phyloP scores from a whole-genome alignment of 306 rosid genomes.

The Cucumis sativus region DNA sequence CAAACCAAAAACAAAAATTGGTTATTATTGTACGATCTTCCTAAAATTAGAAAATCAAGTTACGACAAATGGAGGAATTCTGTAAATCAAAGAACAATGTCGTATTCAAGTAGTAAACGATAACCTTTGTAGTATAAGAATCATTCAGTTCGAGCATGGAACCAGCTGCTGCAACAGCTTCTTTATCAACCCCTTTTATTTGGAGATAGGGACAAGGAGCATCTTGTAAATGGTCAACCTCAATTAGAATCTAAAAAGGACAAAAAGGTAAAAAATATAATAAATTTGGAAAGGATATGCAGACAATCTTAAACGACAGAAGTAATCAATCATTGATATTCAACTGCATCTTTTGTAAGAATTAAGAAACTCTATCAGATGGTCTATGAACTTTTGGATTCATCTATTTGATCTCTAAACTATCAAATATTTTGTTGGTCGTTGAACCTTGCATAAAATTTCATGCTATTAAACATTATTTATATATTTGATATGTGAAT shows the following conservation, averaged over 20 bases:
- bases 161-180: constrained; percentile 89
- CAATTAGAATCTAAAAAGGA: constrained; percentile 54
- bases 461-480: not conserved
- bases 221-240: constrained; percentile 96
- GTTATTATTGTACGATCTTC: not conserved
- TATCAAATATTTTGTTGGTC: not conserved
- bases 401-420: not conserved
- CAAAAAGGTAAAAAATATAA: constrained; percentile 5
- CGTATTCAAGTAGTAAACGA: constrained; percentile 5
- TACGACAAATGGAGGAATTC: not conserved
- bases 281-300: not conserved
- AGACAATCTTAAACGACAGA: not conserved
- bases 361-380: not conserved
- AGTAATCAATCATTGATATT: not conserved
- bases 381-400: not conserved
- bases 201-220: constrained; percentile 79
- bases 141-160: constrained; percentile 77
- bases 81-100: not conserved
- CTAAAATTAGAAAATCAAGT: not conserved
- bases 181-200: constrained; percentile 89
- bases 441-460: not conserved
- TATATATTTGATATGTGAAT: not conserved
- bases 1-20: not conserved
- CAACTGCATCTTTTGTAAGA: not conserved
- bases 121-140: constrained; percentile 84